These are phyloP conservation scores for Fusarium sp. DNA, from an alignment of 2,329 filamentous ascomycete genomes.

Conservation along the genomic window DNA sequence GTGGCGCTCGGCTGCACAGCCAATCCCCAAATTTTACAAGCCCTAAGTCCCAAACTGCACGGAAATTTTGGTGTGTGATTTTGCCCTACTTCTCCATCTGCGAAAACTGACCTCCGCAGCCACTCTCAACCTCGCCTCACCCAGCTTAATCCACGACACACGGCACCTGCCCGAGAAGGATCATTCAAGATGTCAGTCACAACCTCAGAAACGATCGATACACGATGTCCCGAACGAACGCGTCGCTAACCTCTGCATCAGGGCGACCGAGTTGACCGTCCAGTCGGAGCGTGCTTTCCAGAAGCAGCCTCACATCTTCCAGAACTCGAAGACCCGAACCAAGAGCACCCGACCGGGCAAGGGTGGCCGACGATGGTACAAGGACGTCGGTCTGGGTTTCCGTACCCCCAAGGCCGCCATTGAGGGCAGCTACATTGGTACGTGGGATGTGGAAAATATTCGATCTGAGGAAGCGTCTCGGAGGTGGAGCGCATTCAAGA, in stretches of 20 bases:
- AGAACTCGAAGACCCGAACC: conserved; percentile 93
- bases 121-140: conserved; percentile 47
- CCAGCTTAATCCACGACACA: conserved; percentile 51
- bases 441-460: conserved; percentile 56
- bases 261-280: conserved; percentile 99
- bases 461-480: conserved; percentile 12
- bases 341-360: conserved; percentile 88
- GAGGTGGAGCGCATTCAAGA: background rate
- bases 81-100: conserved; percentile 52
- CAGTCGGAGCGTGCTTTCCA: conserved; percentile 99
- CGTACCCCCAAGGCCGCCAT: conserved; percentile 98
- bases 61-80: conserved; percentile 48
- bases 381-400: conserved; percentile 99
- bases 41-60: conserved; percentile 50
- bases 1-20: conserved; percentile 42
- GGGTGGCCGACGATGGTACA: conserved; percentile 94
- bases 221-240: conserved; percentile 33
- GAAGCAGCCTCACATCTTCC: conserved; percentile 99
- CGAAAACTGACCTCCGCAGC: conserved; percentile 48
- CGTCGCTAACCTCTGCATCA: conserved; percentile 61
- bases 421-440: conserved; percentile 99
- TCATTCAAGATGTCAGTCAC: conserved; percentile 57
- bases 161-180: conserved; percentile 54
- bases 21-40: conserved; percentile 53
- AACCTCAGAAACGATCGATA: conserved; percentile 29